Base-by-base conservation (phyloP, 2,329 filamentous ascomycete species). In the Chaetomium globosum region DNA sequence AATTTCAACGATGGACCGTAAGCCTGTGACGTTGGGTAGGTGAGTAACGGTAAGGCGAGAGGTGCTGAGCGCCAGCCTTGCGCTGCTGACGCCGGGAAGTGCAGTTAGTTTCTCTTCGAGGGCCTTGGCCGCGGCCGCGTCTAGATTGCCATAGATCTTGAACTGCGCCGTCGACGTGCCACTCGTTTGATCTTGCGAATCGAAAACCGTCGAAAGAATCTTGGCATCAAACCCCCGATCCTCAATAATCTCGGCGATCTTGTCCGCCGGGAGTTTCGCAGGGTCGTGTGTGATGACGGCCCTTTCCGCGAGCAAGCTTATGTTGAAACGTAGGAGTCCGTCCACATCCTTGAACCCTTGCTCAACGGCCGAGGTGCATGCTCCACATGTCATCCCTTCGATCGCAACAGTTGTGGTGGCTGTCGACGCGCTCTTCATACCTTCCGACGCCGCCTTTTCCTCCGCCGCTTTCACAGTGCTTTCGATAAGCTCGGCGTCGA, bases 341-440 rank as follows among this genome's bases (percentile, higher is more conserved):
- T 90, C 87, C 1, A 94, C 78, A 68, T 85, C 86, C 70, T 87
- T 86, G 78, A 99, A 95, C 3, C 90, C 92, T 59, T 86, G 84
- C 73, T 97, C 91, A 1, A 98, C 88, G 6, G 94, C 93, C 1
- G 94, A 94, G 0, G 95, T 98, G 77, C 95, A 99, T 51, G 95
- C 92, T 26, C 94, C 94, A 75, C 95, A 98, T 1, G 95, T 99
- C 95, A 99, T 99, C 59, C 95, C 95, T 71, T 95, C 92, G 62
- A 99, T 91, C 4, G 91, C 88, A 21, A 99, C 84, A 0, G 93
- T 98, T 0, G 93, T 97, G 0, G 87, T 91, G 64, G 89, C 82
- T 4, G 85, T 73, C 59, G 79, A 78, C 68, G 80, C 77, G 64
- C 75, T 75, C 62, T 71, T 72, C n/a, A 72, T 69, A 4, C 65